Percentiles rank a stretch among this genome's conserved stretches.
phyloP scores from a whole-genome alignment of 345 rosid species.

The Syzygium aromaticum region DNA sequence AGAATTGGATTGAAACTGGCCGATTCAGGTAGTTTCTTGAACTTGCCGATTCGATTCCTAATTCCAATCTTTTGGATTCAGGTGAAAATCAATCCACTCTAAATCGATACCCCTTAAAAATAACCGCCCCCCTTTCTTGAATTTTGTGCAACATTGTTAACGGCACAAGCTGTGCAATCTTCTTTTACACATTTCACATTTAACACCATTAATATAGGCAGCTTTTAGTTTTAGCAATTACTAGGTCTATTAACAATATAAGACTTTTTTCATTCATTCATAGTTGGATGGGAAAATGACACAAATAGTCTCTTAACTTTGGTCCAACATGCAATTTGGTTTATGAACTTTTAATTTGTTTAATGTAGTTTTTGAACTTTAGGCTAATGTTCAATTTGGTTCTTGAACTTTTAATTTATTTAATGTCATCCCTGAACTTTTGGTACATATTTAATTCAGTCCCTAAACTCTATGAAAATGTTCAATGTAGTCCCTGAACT shows the following conservation, averaged over 20 bases:
- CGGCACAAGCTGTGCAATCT: neutral
- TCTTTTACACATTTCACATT: neutral
- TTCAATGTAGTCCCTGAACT: too few relatives aligned
- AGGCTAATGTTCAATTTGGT: too few relatives aligned
- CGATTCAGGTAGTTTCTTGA: neutral
- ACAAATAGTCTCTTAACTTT: too few relatives aligned
- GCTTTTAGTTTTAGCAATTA: neutral
- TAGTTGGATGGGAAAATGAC: neutral
- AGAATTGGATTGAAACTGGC: neutral
- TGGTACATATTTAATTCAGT: too few relatives aligned
- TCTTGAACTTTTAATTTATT: too few relatives aligned
- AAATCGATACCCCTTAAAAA: neutral
- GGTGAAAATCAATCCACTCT: too few relatives aligned
- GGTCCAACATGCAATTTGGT: too few relatives aligned
- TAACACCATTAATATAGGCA: neutral
- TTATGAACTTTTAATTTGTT: too few relatives aligned
- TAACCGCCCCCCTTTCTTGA: neutral
- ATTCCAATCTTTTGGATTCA: too few relatives aligned
- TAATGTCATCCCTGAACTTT: too few relatives aligned
- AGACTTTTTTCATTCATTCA: neutral
- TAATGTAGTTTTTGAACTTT: too few relatives aligned
- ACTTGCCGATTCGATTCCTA: neutral
- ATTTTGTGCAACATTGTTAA: neutral
- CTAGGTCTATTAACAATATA: neutral
- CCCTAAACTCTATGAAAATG: too few relatives aligned